These are phyloP conservation scores for Oryza glumipatula DNA, from an alignment of 176 grass and related monocot genomes.

Conservation along the genomic window DNA sequence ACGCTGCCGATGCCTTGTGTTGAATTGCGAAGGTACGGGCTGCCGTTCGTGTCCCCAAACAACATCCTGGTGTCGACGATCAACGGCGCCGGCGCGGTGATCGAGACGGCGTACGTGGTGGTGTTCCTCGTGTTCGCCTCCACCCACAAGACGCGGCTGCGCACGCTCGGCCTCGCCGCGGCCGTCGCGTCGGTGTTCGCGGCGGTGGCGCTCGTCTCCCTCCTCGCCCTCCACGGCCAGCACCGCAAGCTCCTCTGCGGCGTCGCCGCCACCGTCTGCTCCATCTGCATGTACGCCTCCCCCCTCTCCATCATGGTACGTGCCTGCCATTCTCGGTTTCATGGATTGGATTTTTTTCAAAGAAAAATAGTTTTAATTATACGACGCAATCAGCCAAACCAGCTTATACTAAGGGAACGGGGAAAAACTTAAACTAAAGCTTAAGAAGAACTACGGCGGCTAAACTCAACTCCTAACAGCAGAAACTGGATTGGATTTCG, in stretches of 20 bases:
- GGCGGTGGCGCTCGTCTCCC: slow-evolving; percentile 58
- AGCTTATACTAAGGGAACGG: too few relatives aligned
- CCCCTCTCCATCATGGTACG: slow-evolving; percentile 95
- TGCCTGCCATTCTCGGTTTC: not conserved
- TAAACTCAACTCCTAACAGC: too few relatives aligned
- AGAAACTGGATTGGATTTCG: not conserved
- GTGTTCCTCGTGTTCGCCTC: slow-evolving; percentile 74
- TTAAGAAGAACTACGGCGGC: too few relatives aligned
- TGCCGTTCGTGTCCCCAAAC: slow-evolving; percentile 93
- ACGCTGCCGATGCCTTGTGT: too few relatives aligned
- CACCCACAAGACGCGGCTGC: slow-evolving; percentile 47
- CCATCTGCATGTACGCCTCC: slow-evolving; percentile 98
- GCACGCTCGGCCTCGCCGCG: slow-evolving; percentile 58
- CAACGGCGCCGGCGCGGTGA: slow-evolving; percentile 71
- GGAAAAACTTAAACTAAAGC: too few relatives aligned
- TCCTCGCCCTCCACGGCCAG: slow-evolving; percentile 61
- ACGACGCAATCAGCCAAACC: too few relatives aligned
- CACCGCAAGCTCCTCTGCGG: slow-evolving; percentile 74
- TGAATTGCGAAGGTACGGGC: slow-evolving; percentile 66
- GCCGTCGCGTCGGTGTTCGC: slow-evolving; percentile 59
- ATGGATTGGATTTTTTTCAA: not conserved
- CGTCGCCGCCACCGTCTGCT: slow-evolving; percentile 73
- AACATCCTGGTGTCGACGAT: slow-evolving; percentile 91
- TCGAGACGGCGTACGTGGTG: slow-evolving; percentile 80
- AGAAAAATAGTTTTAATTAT: too few relatives aligned